Conservation (phyloP, 2,329 filamentous ascomycete species). For the Pseudocercospora fijiensis region DNA sequence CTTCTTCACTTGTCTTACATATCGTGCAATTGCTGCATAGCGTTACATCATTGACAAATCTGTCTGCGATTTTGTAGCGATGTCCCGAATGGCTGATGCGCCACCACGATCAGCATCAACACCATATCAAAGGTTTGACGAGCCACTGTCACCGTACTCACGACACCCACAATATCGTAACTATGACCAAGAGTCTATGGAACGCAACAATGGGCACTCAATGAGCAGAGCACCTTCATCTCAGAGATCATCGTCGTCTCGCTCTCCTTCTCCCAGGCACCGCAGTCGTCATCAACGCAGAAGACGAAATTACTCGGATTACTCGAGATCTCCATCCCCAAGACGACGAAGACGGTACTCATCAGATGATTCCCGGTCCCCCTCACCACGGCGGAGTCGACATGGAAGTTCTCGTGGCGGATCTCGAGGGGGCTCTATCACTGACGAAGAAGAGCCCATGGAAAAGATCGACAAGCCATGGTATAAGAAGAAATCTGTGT, state of each 20-base stretch:
- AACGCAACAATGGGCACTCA: not conserved
- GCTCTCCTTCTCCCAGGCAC: not conserved
- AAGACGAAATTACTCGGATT: not conserved
- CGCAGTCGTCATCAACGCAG: constrained; percentile 1
- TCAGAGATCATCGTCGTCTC: not conserved
- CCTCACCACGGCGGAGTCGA: constrained; percentile 14
- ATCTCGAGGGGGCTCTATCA: not conserved
- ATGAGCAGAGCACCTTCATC: constrained; percentile 4
- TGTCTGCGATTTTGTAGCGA: not conserved
- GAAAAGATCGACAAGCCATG: constrained; percentile 21
- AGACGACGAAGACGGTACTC: constrained; percentile 9
- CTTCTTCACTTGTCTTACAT: not conserved
- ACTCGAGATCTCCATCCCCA: constrained; percentile 3
- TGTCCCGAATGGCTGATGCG: constrained; percentile 5
- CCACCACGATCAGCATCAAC: not conserved
- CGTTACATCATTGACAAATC: not conserved
- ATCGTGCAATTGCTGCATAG: not conserved
- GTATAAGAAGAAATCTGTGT: constrained; percentile 30
- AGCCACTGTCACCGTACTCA: not conserved
- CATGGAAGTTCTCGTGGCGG: constrained; percentile 2
- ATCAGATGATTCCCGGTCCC: constrained; percentile 11
- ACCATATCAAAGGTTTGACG: not conserved
- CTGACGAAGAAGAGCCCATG: constrained; percentile 1
- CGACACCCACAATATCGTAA: constrained; percentile 3
- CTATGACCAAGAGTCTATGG: not conserved